phyloP scores from a whole-genome alignment of 2,329 filamentous ascomycete genomes.

The Hymenoscyphus repandus region DNA sequence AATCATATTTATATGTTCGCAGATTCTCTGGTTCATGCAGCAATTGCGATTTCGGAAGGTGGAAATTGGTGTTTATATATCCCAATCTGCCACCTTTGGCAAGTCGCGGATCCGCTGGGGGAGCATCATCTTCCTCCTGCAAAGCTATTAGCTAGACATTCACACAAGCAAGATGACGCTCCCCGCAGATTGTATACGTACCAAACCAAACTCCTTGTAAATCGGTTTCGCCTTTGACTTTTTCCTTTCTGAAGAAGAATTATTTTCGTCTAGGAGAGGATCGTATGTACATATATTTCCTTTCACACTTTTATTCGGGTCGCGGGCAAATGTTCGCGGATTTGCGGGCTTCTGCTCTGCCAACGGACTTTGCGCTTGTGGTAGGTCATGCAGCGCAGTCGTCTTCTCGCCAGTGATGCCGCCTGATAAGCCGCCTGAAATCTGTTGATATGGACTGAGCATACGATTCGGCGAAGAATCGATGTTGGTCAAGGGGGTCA shows the following conservation, averaged over 20 bases:
- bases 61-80: constrained; percentile 65
- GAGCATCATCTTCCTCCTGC: constrained; percentile 74
- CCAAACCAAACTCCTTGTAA: constrained; percentile 60
- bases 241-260: constrained; percentile 47
- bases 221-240: constrained; percentile 46
- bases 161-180: constrained; percentile 53
- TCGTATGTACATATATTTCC: constrained; percentile 58
- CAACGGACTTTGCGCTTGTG: constrained; percentile 18
- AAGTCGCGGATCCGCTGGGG: constrained; percentile 77
- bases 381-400: constrained; percentile 27
- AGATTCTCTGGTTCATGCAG: constrained; percentile 73
- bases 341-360: constrained; percentile 19
- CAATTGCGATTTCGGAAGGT: constrained; percentile 64
- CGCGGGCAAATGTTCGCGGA: constrained; percentile 46
- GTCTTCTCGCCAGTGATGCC: constrained; percentile 23
- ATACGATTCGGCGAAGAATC: constrained; percentile 60
- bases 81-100: constrained; percentile 59
- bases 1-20: constrained; percentile 76
- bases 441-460: constrained; percentile 44
- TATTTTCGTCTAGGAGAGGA: constrained; percentile 35
- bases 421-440: constrained; percentile 31
- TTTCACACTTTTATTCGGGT: constrained; percentile 47
- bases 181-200: constrained; percentile 52
- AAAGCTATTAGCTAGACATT: constrained; percentile 55
- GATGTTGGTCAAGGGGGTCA: constrained; percentile 61